phyloP scores from a whole-genome alignment of 768 basidiomycete species.

The Boletellus emodensis region DNA sequence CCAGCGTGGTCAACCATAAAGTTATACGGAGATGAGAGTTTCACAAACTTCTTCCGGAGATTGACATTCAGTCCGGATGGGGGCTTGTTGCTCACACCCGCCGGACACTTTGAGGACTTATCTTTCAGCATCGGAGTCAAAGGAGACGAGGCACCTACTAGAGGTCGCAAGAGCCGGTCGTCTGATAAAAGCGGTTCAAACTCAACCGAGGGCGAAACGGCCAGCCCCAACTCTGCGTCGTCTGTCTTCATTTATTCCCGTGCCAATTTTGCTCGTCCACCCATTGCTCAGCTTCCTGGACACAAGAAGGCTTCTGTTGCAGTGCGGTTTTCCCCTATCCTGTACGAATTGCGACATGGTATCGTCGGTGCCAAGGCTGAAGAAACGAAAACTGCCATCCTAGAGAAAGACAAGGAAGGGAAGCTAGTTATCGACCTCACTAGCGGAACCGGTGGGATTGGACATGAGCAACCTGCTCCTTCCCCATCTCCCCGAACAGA shows the following conservation, averaged over 20 bases:
- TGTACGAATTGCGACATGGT: constrained; percentile 82
- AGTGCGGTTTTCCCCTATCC: constrained; percentile 86
- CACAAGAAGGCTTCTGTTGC: constrained; percentile 95
- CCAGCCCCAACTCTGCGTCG: constrained; percentile 40
- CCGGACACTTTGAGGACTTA: constrained; percentile 95
- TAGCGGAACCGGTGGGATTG: constrained; percentile 27
- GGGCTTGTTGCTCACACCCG: constrained; percentile 87
- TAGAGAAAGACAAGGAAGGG: constrained; percentile 67
- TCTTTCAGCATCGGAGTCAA: constrained; percentile 41
- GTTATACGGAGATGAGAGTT: constrained; percentile 93
- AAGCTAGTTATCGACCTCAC: constrained; percentile 57
- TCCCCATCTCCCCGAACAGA: constrained; percentile 17
- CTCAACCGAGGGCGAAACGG: constrained; percentile 29
- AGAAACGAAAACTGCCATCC: constrained; percentile 52
- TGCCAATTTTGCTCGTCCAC: constrained; percentile 88
- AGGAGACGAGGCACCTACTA: constrained; percentile 41
- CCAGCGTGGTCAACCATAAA: constrained; percentile 66
- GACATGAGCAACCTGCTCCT: constrained; percentile 8
- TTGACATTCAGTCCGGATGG: constrained; percentile 95
- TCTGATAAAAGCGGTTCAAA: constrained; percentile 28
- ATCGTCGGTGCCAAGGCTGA: constrained; percentile 35
- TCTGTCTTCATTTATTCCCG: constrained; percentile 94
- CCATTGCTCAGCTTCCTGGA: constrained; percentile 92
- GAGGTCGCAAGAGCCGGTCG: constrained; percentile 58
- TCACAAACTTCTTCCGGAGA: constrained; percentile 92